Evolutionary conservation across 2,329 filamentous ascomycete genomes (phyloP), one percentile per base, ranked within the genome.

Genomic region (Dothideomycetes sp.): DNA sequence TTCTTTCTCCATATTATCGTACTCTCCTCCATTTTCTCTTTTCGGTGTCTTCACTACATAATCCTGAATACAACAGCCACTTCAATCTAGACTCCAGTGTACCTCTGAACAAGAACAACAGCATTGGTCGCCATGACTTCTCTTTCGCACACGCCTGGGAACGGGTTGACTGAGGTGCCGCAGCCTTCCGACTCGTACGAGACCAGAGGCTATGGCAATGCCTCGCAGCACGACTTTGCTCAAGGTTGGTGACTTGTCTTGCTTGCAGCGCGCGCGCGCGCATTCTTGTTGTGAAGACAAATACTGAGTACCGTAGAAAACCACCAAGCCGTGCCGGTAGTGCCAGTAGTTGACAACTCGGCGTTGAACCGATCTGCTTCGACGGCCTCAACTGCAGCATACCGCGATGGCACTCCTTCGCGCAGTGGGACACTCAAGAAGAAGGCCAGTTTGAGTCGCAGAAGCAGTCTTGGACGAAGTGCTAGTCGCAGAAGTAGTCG

Each of bases 401-500:
- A 45, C 23, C 30, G 32, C 19, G 46, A 30, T 45, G 64, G 55
- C 59, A 68, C 51, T 53, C 69, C 54, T 55, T 73, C 61, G 64
- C 72, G 78, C 43, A 71, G 71, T 46, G 84, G 85, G 45, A 95
- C 88, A 0, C 70, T 96, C 52, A 91, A 85, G 69, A 96, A 96
- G 71, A 91, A 86, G 63, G 69, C 69, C 17, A 94, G 87, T 8
- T 58, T 95, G 44, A 80, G 80, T 50, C 76, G 82, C 53, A 78
- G 72, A 45, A 74, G 70, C 27, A 93, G 86, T 56, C 57, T 94
- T 50, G 82, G 80, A 61, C 81, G 87, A 51, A 87, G 80, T 57
- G 72, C 78, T 49, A 95, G 88, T 62, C 79, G 82, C 40, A 76
- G 80, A 51, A 94, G 85, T 60, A 81, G 80, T 55, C 17, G 12